Conservation (phyloP, 805 yeast genomes). For the Groenewaldozyma salmanticensis region DNA sequence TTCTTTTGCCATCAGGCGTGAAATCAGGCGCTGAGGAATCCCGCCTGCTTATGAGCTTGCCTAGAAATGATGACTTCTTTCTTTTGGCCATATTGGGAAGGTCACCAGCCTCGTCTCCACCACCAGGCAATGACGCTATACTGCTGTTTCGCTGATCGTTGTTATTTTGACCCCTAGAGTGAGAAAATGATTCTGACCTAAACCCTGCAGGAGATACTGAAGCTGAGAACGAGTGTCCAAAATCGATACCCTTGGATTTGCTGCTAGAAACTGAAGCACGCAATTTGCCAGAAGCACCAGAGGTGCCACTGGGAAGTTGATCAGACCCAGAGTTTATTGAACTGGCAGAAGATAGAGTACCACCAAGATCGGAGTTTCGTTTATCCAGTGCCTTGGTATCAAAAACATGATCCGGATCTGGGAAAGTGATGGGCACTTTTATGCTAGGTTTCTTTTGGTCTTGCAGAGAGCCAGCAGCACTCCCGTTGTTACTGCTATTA, state of each 20-base stretch:
- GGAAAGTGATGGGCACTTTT: conserved; percentile 6
- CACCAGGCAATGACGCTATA: background rate
- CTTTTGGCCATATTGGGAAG: no score
- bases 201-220: background rate
- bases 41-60: conserved; percentile 1
- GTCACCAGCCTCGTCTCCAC: no score
- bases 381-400: conserved; percentile 8
- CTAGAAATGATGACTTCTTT: conserved; percentile 3
- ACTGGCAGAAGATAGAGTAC: background rate
- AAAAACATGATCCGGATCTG: conserved; percentile 17
- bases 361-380: background rate
- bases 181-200: background rate
- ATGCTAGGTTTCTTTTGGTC: background rate
- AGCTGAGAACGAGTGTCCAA: background rate
- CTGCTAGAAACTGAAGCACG: background rate
- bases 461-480: conserved; percentile 1
- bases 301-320: background rate
- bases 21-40: conserved; percentile 2
- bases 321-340: no score
- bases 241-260: background rate
- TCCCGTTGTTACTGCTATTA: background rate
- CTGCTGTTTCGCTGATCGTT: no score
- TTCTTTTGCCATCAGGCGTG: background rate
- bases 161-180: background rate
- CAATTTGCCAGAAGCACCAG: background rate